Base-by-base conservation (phyloP, 352 stramenopile species). In the Globisporangium cylindrosporum region DNA sequence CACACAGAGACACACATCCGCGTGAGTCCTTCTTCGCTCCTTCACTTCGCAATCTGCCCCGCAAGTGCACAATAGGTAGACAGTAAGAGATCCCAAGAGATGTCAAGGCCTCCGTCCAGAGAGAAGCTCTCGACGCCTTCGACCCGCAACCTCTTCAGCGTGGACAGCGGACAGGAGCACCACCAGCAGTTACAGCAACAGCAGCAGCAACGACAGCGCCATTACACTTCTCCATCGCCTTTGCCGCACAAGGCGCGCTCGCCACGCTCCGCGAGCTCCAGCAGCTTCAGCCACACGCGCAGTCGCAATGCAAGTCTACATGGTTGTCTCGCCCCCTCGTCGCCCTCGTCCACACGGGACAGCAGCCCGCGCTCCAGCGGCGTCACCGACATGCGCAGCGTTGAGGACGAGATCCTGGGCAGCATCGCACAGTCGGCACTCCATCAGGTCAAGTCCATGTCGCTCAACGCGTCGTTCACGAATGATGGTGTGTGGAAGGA, bases 361-460 rank as follows among this genome's bases (percentile, higher is more conserved):
- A 69, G 55, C 56, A 69, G 64, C 4, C 64, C 64, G 10, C 64
- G 38, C 27, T 70, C 36, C 18, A 70, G 63, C 56, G 46, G 34
- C 41, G 43, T 8, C n/a, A 53, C 3, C 46, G 66, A 67, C 24
- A 27, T 20, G 46, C 34, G 48, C 25, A 58, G 58, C 27, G 22
- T 27, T 25, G 68, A 74, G 22, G 63, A 76, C 34, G 49, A 72
- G 18, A 53, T 49, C 29, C 27, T 77, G 15, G 48, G 41, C 10
- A 55, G 55, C 25, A 38, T 77, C 36, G 69, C 69, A 12, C 60
- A 51, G 10, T 43, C 38, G 14, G 72, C 59, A 7, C 66, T 75
- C 55, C 22, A 51, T 4, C 25, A 68, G 14, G 34, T 76, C 46
- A 64, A 62, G 43, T 49, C 46, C 27, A 60, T 58, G 12, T 32